Evolutionary conservation across 2,329 filamentous ascomycete species (phyloP), one percentile per base, ranked within the genome.

Genomic region (Clarireedia paspali): DNA sequence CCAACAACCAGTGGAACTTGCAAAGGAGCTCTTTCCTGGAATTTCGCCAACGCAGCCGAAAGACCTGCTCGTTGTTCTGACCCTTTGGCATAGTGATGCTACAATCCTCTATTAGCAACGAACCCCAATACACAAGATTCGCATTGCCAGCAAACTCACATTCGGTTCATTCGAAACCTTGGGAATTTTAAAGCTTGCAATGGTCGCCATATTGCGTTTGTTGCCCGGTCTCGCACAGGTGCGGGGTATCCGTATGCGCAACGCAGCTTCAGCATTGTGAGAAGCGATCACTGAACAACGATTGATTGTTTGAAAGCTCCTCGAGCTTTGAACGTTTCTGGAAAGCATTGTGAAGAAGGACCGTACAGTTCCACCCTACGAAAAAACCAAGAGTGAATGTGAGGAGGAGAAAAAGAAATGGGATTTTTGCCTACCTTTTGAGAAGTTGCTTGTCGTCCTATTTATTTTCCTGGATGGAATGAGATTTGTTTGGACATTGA

Each of bases 101-200:
- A 65, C 56, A 56, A 2, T n/a, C 50, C 14, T 42, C 7, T 2
- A 56, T 54, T 26, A 61, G 57, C 47, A 62, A 48, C 57, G 27
- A 45, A 27, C 17, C 15, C 6, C 2, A 38, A 17, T 10, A 39
- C 6, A 12, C 42, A 20, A 26, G 14, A 50, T 36, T 52, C 34
- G 27, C 53, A 54, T 52, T 42, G 14, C 15, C 42, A 24, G 2
- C n/a, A 17, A 54, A 78, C 89, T 72, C 73, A 96, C 91, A 71
- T 96, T 99, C n/a, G 90, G 90, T 76, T 99, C 94, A 70, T 99
- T 99, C 70, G 82, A 77, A 65, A 96, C 83, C 61, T 84, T 84
- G 50, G 94, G 94, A 51, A 91, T 82, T 77, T 89, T 92, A 81
- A 96, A 97, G 59, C 83, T 80, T 50, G 91, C 91, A 61, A 95